Evolutionary conservation across 345 rosid species (phyloP).

Genomic region (Cardamine resedifolia): DNA sequence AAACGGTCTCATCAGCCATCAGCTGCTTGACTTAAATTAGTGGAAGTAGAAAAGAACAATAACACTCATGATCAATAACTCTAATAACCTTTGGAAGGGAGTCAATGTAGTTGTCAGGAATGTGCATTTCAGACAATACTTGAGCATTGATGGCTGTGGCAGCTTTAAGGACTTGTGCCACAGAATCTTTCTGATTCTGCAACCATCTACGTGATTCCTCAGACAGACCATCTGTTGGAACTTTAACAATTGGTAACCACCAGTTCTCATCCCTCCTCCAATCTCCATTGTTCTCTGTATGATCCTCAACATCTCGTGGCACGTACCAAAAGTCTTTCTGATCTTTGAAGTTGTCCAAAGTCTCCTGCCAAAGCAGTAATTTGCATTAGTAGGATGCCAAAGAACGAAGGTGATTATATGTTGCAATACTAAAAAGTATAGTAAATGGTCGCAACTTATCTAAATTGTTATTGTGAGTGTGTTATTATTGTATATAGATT

Average conservation of each 20-base stretch:
- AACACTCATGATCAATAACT: background rate
- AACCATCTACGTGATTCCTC: slow-evolving; percentile 60
- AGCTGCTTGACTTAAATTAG: background rate
- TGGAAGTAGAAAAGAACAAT: background rate
- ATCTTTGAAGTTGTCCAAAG: slow-evolving; percentile 65
- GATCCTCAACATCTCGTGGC: slow-evolving; percentile 50
- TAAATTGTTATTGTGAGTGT: background rate
- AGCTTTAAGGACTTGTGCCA: slow-evolving; percentile 84
- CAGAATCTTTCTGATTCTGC: slow-evolving; percentile 73
- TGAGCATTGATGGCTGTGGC: slow-evolving; percentile 87
- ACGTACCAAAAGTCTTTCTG: slow-evolving; percentile 87
- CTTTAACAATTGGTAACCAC: slow-evolving; percentile 87
- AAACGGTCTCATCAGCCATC: slow-evolving; percentile 2
- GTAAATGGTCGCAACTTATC: background rate
- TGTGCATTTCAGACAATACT: slow-evolving; percentile 79
- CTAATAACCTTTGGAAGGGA: slow-evolving; percentile 79
- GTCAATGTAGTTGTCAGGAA: slow-evolving; percentile 86
- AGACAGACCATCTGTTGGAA: slow-evolving; percentile 68
- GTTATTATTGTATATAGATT: too few species aligned
- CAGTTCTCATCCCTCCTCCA: slow-evolving; percentile 62
- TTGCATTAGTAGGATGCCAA: slow-evolving; percentile 1
- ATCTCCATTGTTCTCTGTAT: slow-evolving; percentile 46
- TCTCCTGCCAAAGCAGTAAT: slow-evolving; percentile 51
- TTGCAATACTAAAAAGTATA: background rate
- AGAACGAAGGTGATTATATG: background rate